Base-by-base conservation (phyloP, 2,329 filamentous ascomycete species). In the Aspergillus fijiensis region DNA sequence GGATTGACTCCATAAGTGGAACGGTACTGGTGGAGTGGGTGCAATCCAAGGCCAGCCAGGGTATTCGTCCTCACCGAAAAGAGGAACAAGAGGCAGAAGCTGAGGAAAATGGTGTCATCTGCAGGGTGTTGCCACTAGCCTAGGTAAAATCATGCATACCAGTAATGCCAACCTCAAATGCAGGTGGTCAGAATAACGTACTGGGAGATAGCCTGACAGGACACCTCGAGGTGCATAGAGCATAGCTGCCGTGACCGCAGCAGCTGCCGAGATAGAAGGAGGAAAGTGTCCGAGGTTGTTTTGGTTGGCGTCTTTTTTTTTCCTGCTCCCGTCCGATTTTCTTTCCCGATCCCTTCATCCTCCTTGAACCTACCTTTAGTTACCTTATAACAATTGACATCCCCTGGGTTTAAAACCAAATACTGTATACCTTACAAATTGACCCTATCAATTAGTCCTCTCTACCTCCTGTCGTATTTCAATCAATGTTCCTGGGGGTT, bases 401-500 rank as follows among this genome's bases (percentile, higher is more conserved):
- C 39, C 33, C 27, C 51, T 27, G 48, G 27, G 27, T 7, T 7
- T 29, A 29, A 9, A 49, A 25, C 23, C 11, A 35, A 12, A 7
- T 16, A 45, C 39, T 19, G 39, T 45, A 45, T 45, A 45, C 39
- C 39, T 9, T 3, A 9, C 39, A 10, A 10, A 19, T 7, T 5
- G 16, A 45, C 16, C 39, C 39, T 0, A 19, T 45, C 39, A 42
- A 42, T 42, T 14, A 19, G 19, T 19, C 16, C 33, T 11, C 12
- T 35, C 14, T 12, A 42, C n/a, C 39, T 55, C 39, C 27, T 33
- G 27, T 21, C 49, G 23, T 50, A 27, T 14, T 49, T 55, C 53
- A 55, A 55, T 55, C 53, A 55, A 55, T 55, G 53, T 31, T 55
- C 53, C 27, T 16, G 53, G 45, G 53, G 27, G 31, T 55, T 9